Evolutionary conservation across 2,329 filamentous ascomycete species (phyloP).

Genomic region (Hypomyces rosellus): DNA sequence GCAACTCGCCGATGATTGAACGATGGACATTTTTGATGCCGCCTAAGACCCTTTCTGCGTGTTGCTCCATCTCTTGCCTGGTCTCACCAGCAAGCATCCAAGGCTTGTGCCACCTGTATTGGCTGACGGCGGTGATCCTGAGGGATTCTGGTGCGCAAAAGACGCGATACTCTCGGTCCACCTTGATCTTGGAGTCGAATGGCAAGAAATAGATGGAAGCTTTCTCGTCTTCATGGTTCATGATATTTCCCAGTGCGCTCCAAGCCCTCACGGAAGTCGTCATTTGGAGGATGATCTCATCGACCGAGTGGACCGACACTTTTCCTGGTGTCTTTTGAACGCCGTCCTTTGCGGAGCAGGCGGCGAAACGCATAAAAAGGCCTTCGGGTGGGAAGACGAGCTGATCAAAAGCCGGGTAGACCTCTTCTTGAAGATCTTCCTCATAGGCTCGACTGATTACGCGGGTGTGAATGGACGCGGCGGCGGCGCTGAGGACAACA

Average conservation of each 20-base stretch:
- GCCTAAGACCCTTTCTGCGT: constrained; percentile 6
- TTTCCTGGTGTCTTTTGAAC: constrained; percentile 16
- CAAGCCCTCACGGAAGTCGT: constrained; percentile 32
- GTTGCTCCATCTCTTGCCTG: constrained; percentile 9
- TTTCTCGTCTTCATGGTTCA: constrained; percentile 13
- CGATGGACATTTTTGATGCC: not conserved
- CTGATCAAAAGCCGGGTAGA: constrained; percentile 19
- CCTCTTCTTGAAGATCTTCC: constrained; percentile 28
- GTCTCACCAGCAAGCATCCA: constrained; percentile 22
- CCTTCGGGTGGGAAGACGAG: constrained; percentile 27
- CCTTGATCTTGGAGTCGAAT: constrained; percentile 34
- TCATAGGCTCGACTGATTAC: constrained; percentile 23
- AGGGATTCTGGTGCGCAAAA: constrained; percentile 32
- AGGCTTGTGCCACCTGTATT: constrained; percentile 34
- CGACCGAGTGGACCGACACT: constrained; percentile 21
- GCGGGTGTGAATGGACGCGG: constrained; percentile 26
- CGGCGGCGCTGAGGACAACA: constrained; percentile 24
- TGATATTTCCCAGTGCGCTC: constrained; percentile 25
- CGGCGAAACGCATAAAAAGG: constrained; percentile 37
- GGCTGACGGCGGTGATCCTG: constrained; percentile 32
- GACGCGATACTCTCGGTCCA: constrained; percentile 34
- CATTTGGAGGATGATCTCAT: constrained; percentile 31
- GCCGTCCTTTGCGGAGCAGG: constrained; percentile 39
- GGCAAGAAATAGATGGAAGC: constrained; percentile 34
- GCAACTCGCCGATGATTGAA: constrained; percentile 8